Evolutionary conservation across 1,139 yeast species (phyloP).

Genomic region (Pneumocystis jirovecii): DNA sequence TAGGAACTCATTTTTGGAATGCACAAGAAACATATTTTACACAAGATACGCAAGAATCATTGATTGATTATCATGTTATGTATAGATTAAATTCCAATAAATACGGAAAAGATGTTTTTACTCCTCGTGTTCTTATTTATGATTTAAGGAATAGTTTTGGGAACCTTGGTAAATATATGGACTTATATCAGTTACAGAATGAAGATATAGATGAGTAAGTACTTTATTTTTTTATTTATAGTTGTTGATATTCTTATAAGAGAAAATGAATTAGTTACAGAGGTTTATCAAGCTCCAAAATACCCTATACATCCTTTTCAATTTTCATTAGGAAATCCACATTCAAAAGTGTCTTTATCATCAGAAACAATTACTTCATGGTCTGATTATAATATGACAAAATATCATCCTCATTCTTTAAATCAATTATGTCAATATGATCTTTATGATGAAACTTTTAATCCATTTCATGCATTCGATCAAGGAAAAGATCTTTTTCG

Average conservation of each 20-base stretch:
- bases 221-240: background rate
- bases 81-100: slow-evolving; percentile 30
- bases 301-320: slow-evolving; percentile 26
- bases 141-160: slow-evolving; percentile 38
- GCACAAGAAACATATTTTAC: slow-evolving; percentile 56
- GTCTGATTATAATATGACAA: slow-evolving; percentile 66
- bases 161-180: slow-evolving; percentile 19
- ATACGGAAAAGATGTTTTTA: slow-evolving; percentile 40
- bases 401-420: slow-evolving; percentile 49
- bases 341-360: slow-evolving; percentile 21
- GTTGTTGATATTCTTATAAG: background rate
- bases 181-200: slow-evolving; percentile 15
- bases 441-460: slow-evolving; percentile 1
- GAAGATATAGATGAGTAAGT: background rate
- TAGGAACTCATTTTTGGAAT: slow-evolving; percentile 66
- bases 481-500: slow-evolving; percentile 22
- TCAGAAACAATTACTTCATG: slow-evolving; percentile 43
- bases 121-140: slow-evolving; percentile 68
- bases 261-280: slow-evolving; percentile 19
- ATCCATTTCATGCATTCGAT: slow-evolving; percentile 3
- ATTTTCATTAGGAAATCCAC: slow-evolving; percentile 32
- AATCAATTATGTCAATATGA: slow-evolving; percentile 19
- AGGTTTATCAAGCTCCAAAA: slow-evolving; percentile 41
- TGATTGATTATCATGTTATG: slow-evolving; percentile 33
- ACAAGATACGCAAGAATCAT: slow-evolving; percentile 25